Percentiles rank a stretch among this genome's conserved stretches.
Evolutionary conservation across 2,329 filamentous ascomycete genomes (phyloP).

Genomic region (Fusarium coffeatum): DNA sequence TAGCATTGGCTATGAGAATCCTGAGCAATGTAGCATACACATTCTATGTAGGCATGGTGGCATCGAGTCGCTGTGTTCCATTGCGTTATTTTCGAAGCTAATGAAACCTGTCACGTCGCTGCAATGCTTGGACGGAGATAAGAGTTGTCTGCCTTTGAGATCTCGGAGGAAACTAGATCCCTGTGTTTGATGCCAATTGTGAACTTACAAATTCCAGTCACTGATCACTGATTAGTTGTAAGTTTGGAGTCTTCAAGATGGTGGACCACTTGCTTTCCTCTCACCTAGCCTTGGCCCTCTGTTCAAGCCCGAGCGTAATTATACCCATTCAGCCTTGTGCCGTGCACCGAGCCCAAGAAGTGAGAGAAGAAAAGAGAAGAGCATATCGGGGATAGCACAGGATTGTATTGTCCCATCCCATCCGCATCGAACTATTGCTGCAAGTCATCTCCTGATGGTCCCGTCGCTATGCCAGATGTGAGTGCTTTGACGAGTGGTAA

Average conservation of each 20-base stretch:
- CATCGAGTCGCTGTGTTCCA: conserved; percentile 6
- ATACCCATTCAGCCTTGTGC: conserved; percentile 40
- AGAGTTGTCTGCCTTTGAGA: conserved; percentile 4
- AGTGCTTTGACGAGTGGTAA: conserved; percentile 14
- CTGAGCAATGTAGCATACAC: conserved; percentile 2
- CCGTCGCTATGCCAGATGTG: conserved; percentile 18
- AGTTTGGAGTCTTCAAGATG: conserved; percentile 2
- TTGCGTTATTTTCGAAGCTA: conserved; percentile 7
- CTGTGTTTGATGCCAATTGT: background rate
- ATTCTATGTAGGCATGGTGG: background rate
- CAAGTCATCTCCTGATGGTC: conserved; percentile 40
- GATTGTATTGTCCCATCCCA: background rate
- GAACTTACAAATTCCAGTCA: background rate
- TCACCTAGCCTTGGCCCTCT: conserved; percentile 1
- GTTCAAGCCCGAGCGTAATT: conserved; percentile 24
- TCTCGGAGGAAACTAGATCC: background rate
- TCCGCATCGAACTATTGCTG: conserved; percentile 30
- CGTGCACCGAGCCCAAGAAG: conserved; percentile 17
- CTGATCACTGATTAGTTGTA: no score
- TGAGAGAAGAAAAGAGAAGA: background rate
- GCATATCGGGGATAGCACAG: conserved; percentile 9
- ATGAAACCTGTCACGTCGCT: background rate
- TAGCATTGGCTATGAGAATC: conserved; percentile 26
- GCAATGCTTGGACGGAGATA: conserved; percentile 1
- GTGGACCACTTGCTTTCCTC: background rate